Evolutionary conservation across 1,284 basidiomycete species (phyloP).

Genomic region (Anthracocystis setariae): DNA sequence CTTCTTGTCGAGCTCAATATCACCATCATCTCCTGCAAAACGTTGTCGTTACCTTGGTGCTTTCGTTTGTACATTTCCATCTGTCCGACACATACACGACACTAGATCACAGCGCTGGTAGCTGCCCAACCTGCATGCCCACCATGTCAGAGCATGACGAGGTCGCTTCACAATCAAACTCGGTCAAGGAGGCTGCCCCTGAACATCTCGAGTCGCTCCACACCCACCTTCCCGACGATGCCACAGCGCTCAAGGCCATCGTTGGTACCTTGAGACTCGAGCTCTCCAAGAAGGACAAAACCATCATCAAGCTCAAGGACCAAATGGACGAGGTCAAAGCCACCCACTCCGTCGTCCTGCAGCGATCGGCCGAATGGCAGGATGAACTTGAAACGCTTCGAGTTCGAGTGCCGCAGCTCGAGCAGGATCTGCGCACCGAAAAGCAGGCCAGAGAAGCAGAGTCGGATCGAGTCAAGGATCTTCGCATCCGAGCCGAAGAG

Average conservation of each 20-base stretch:
- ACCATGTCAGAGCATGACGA: slow-evolving; percentile 37
- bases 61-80: not conserved
- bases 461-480: slow-evolving; percentile 60
- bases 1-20: too few relatives aligned
- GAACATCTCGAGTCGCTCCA: slow-evolving; percentile 51
- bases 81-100: not conserved
- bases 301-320: slow-evolving; percentile 35
- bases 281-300: slow-evolving; percentile 31
- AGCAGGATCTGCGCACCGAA: slow-evolving; percentile 30
- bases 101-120: not conserved
- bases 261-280: slow-evolving; percentile 52
- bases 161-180: slow-evolving; percentile 25
- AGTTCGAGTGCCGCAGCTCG: slow-evolving; percentile 27
- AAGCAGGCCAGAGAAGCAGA: slow-evolving; percentile 52
- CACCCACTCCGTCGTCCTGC: slow-evolving; percentile 48
- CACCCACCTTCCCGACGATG: slow-evolving; percentile 41
- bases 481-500: slow-evolving; percentile 62
- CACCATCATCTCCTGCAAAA: not conserved
- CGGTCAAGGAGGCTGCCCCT: slow-evolving; percentile 19
- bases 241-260: slow-evolving; percentile 50
- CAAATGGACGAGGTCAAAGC: slow-evolving; percentile 53
- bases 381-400: slow-evolving; percentile 56
- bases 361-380: slow-evolving; percentile 56
- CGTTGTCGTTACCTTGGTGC: too few relatives aligned
- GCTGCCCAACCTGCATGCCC: not conserved